Percentiles rank a stretch among this genome's conserved stretches.
phyloP scores from a whole-genome alignment of 768 basidiomycete genomes.

The Ramaria sp. region DNA sequence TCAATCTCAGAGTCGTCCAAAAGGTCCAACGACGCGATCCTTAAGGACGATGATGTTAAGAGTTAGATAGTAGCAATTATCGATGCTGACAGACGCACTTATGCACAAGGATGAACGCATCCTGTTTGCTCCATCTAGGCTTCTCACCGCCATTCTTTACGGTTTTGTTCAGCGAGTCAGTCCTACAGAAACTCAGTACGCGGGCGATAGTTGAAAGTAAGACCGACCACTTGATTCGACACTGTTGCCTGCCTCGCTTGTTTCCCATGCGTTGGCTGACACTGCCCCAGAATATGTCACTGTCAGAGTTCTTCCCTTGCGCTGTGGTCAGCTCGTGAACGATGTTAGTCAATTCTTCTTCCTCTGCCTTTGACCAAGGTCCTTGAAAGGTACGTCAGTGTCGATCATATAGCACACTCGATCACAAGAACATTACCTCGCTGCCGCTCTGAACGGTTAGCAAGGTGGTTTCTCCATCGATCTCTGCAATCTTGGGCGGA shows the following conservation, averaged over 20 bases:
- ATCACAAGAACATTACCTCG: not conserved
- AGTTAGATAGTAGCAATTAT: not conserved
- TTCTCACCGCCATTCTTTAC: slow-evolving; percentile 63
- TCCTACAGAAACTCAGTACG: slow-evolving; percentile 35
- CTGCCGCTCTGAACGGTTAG: slow-evolving; percentile 28
- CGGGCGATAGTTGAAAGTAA: not conserved
- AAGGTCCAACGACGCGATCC: slow-evolving; percentile 65
- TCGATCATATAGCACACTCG: not conserved
- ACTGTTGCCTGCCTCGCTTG: slow-evolving; percentile 69
- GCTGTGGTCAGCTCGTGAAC: slow-evolving; percentile 66
- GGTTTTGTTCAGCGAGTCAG: slow-evolving; percentile 61
- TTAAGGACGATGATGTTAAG: slow-evolving; percentile 18
- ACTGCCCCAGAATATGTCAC: slow-evolving; percentile 75
- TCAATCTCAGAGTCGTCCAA: slow-evolving; percentile 76
- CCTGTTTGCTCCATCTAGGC: slow-evolving; percentile 64
- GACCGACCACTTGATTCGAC: slow-evolving; percentile 72
- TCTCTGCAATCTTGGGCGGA: slow-evolving; percentile 78
- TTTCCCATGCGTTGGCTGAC: slow-evolving; percentile 73
- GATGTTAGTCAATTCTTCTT: slow-evolving; percentile 60
- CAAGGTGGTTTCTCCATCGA: slow-evolving; percentile 75
- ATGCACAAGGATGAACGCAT: slow-evolving; percentile 72
- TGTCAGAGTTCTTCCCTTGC: slow-evolving; percentile 63
- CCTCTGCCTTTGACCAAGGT: slow-evolving; percentile 71
- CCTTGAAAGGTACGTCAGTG: slow-evolving; percentile 25
- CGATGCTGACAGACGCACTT: slow-evolving; percentile 39